Evolutionary conservation across 2,329 filamentous ascomycete species (phyloP), one percentile per base, ranked within the genome.

Genomic region (Alternaria incomplexa): DNA sequence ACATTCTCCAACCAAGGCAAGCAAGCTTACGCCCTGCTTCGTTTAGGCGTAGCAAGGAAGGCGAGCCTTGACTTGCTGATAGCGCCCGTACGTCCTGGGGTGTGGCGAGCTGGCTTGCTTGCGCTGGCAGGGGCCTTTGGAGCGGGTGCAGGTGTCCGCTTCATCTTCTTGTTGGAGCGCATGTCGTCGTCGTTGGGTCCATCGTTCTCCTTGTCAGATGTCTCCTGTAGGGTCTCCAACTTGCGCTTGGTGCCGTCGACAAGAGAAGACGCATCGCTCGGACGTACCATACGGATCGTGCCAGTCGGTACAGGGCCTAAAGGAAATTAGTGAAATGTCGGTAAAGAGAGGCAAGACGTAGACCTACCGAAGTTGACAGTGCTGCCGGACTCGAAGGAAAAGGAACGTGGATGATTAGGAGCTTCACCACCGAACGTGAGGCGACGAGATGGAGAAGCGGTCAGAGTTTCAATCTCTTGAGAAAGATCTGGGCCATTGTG

Each of bases 311-410:
- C 73, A 7, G 79, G 74, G 13, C 78, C 80, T 73, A 22, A 50
- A 50, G 20, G 20, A 17, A 28, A 23, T 63, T n/a, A 64, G 43
- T 20, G 53, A 40, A 15, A 40, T 13, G 1, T 44, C 11, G 13
- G 23, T 6, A 11, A 25, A 40, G n/a, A 7, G 44, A 44, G 11
- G 6, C 30, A 50, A 8, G 26, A 7, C 1, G 11, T 23, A 2
- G 5, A 64, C 65, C 47, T 59, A 71, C 71, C 70, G 61, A 85
- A 85, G 23, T 78, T 76, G 65, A 85, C 81, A 20, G 76, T 73
- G 56, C 80, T 79, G 63, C 79, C 80, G 25, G 83, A 81, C 63
- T 83, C 77, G 78, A 86, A 85, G 6, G 83, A 85, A 72, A 86
- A 86, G 58, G 82, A 77, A 23, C 77, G 77, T 7, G 81, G 77